These are phyloP conservation scores for Corinectria fuckeliana DNA, from an alignment of 2,329 filamentous ascomycete species.

Conservation along the genomic window DNA sequence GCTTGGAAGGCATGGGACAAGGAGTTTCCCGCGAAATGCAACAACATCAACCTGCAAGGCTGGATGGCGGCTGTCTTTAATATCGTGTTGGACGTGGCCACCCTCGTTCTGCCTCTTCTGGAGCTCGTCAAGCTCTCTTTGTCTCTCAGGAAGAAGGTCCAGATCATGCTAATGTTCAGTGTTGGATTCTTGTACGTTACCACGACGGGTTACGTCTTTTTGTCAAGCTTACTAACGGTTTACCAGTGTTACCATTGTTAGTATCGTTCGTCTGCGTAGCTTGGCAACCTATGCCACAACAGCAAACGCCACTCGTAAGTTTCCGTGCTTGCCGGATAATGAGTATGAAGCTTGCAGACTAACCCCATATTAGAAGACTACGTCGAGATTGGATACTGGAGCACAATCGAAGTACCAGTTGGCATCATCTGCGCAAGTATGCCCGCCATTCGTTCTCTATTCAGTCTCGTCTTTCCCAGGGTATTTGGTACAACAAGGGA, in stretches of 20 bases:
- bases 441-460: conserved; percentile 32
- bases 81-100: conserved; percentile 55
- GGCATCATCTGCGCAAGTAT: conserved; percentile 42
- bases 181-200: conserved; percentile 45
- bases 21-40: conserved; percentile 51
- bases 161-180: conserved; percentile 51
- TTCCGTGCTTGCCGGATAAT: neutral
- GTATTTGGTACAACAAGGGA: conserved; percentile 20
- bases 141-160: conserved; percentile 49
- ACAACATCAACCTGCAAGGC: conserved; percentile 53
- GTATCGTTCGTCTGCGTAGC: conserved; percentile 28
- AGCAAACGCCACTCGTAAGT: conserved; percentile 31
- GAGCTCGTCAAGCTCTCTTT: conserved; percentile 46
- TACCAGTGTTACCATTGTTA: conserved; percentile 31
- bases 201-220: neutral
- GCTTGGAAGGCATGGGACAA: conserved; percentile 59
- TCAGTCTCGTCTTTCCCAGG: conserved; percentile 24
- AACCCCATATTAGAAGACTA: conserved; percentile 30
- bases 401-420: conserved; percentile 39
- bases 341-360: neutral
- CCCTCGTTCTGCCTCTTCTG: conserved; percentile 52
- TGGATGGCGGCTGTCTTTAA: conserved; percentile 58
- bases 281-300: conserved; percentile 34
- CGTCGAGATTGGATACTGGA: conserved; percentile 36
- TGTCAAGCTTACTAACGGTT: neutral